Evolutionary conservation across 495 filamentous ascomycete species (phyloP).

Genomic region (Talaromyces adpressus): DNA sequence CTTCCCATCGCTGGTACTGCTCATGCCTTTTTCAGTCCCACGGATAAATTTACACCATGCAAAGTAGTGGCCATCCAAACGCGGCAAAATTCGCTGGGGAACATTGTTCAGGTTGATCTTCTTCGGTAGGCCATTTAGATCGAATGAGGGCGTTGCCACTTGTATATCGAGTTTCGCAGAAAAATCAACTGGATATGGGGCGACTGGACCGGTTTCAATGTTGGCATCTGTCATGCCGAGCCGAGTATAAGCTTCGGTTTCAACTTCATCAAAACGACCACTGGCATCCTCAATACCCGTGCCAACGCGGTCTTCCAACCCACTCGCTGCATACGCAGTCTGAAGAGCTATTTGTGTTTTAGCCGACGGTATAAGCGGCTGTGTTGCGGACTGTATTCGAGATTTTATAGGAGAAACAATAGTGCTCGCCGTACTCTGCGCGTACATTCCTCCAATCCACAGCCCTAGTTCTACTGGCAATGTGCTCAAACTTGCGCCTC

Average conservation of each 20-base stretch:
- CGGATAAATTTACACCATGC: constrained; percentile 47
- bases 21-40: neutral
- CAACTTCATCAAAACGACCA: constrained; percentile 13
- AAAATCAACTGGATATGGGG: constrained; percentile 54
- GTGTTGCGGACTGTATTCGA: constrained; percentile 28
- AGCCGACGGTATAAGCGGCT: constrained; percentile 36
- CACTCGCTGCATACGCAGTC: constrained; percentile 33
- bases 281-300: constrained; percentile 19
- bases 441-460: constrained; percentile 47
- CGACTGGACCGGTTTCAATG: constrained; percentile 43
- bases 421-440: constrained; percentile 36
- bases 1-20: constrained; percentile 7
- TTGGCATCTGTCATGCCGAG: constrained; percentile 16
- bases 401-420: constrained; percentile 41
- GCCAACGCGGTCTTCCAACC: constrained; percentile 26
- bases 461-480: constrained; percentile 58
- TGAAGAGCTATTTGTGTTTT: constrained; percentile 32
- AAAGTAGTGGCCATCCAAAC: constrained; percentile 54
- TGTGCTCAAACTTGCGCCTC: constrained; percentile 56
- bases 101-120: constrained; percentile 29
- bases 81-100: constrained; percentile 36
- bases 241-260: constrained; percentile 12
- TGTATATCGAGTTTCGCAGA: constrained; percentile 21
- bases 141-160: constrained; percentile 19
- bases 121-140: constrained; percentile 18